phyloP scores from a whole-genome alignment of 495 filamentous ascomycete species.

The Aspergillus bertholletiae region DNA sequence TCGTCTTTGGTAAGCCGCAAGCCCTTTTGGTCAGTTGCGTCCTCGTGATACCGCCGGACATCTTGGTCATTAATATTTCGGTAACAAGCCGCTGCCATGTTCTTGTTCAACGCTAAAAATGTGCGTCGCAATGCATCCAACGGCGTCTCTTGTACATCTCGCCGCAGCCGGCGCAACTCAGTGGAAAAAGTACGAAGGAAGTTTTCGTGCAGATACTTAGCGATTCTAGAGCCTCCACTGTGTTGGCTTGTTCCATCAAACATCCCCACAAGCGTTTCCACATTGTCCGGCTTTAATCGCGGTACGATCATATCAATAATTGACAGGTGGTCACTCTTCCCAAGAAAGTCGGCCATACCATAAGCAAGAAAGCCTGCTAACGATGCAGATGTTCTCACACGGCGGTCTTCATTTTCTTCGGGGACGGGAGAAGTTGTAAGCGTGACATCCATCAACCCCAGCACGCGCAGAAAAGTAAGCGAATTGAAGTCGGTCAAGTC shows the following conservation, averaged over 20 bases:
- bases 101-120: constrained; percentile 89
- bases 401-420: constrained; percentile 90
- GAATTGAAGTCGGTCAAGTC: constrained; percentile 90
- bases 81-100: constrained; percentile 82
- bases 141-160: constrained; percentile 60
- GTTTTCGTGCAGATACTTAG: constrained; percentile 93
- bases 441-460: constrained; percentile 98
- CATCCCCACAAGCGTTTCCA: constrained; percentile 85
- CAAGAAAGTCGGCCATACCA: constrained; percentile 97
- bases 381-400: constrained; percentile 93
- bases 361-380: constrained; percentile 83
- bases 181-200: constrained; percentile 79
- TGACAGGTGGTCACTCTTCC: constrained; percentile 88
- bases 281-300: constrained; percentile 83
- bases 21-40: constrained; percentile 61
- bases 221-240: constrained; percentile 86
- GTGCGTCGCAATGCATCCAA: constrained; percentile 79
- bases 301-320: constrained; percentile 98
- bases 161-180: constrained; percentile 65
- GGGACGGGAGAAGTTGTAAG: constrained; percentile 88
- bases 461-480: constrained; percentile 77
- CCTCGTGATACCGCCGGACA: constrained; percentile 60
- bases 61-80: constrained; percentile 72
- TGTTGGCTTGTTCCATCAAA: constrained; percentile 89
- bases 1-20: constrained; percentile 76